Conservation (phyloP, 2,329 filamentous ascomycete species). For the Colletotrichum destructivum region DNA sequence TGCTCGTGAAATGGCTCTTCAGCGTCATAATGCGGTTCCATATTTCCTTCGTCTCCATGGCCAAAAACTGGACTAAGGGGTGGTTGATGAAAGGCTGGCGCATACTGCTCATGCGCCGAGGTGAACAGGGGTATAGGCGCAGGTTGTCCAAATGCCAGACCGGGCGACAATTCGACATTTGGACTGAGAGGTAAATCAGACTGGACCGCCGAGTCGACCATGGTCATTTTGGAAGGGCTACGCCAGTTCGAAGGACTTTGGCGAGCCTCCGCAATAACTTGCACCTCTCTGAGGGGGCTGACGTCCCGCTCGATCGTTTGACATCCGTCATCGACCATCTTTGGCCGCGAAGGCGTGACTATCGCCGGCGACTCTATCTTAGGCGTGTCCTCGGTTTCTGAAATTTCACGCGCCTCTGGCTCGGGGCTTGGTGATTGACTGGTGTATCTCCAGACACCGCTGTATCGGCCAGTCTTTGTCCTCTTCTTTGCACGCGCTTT, state of each 20-base stretch:
- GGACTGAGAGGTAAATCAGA: conserved; percentile 17
- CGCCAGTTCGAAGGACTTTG: conserved; percentile 25
- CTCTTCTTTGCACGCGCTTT: conserved; percentile 77
- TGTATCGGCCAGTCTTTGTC: conserved; percentile 77
- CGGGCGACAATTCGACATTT: not conserved
- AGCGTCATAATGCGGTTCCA: conserved; percentile 23
- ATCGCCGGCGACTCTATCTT: conserved; percentile 20
- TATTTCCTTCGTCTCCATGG: conserved; percentile 10
- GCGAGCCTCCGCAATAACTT: conserved; percentile 40
- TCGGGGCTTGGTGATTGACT: conserved; percentile 81
- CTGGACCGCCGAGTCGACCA: conserved; percentile 38
- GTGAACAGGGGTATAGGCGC: conserved; percentile 30
- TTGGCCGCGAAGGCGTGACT: conserved; percentile 41
- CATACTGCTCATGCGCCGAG: conserved; percentile 25
- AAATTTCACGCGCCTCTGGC: conserved; percentile 54
- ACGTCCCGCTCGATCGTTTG: conserved; percentile 50
- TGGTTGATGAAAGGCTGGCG: conserved; percentile 31
- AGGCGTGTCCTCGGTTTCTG: conserved; percentile 44
- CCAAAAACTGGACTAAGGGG: conserved; percentile 22
- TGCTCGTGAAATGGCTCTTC: conserved; percentile 23
- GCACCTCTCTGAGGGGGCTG: conserved; percentile 40
- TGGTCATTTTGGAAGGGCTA: conserved; percentile 35
- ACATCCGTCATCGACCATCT: conserved; percentile 50
- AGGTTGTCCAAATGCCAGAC: conserved; percentile 20
- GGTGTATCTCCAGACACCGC: conserved; percentile 80